phyloP scores from a whole-genome alignment of 345 rosid genomes.

The Citrus australasica region DNA sequence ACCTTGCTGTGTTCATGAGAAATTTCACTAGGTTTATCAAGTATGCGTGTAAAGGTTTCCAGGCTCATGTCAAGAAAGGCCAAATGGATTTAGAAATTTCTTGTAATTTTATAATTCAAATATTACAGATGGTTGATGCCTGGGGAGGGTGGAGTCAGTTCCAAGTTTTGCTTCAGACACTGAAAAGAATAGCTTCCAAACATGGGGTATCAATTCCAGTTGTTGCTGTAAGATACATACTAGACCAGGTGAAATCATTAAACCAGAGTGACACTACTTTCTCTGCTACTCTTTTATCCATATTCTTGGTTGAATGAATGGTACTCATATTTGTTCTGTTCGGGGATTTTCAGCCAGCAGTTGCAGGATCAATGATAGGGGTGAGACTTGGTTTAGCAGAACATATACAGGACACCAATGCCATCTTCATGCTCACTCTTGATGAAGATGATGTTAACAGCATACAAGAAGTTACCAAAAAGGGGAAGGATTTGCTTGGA shows the following conservation, averaged over 20 bases:
- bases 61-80: neutral
- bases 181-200: conserved; percentile 62
- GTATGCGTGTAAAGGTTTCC: neutral
- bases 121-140: conserved; percentile 84
- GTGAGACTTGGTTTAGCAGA: conserved; percentile 84
- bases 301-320: neutral
- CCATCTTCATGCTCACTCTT: conserved; percentile 67
- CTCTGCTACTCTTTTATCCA: neutral
- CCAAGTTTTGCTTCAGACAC: conserved; percentile 69
- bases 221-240: conserved; percentile 81
- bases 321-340: neutral
- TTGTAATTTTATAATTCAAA: neutral
- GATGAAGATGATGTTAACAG: conserved; percentile 74
- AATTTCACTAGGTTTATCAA: neutral
- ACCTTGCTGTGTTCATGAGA: neutral
- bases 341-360: conserved; percentile 54
- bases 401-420: conserved; percentile 66
- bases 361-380: conserved; percentile 94
- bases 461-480: conserved; percentile 53
- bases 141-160: conserved; percentile 98
- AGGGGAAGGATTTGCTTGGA: conserved; percentile 70
- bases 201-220: conserved; percentile 87
- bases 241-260: conserved; percentile 60
- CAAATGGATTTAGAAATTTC: neutral
- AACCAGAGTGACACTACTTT: neutral